These are phyloP conservation scores for Adansonia madagascariensis DNA, from an alignment of 441 rosid species.

Conservation along the genomic window DNA sequence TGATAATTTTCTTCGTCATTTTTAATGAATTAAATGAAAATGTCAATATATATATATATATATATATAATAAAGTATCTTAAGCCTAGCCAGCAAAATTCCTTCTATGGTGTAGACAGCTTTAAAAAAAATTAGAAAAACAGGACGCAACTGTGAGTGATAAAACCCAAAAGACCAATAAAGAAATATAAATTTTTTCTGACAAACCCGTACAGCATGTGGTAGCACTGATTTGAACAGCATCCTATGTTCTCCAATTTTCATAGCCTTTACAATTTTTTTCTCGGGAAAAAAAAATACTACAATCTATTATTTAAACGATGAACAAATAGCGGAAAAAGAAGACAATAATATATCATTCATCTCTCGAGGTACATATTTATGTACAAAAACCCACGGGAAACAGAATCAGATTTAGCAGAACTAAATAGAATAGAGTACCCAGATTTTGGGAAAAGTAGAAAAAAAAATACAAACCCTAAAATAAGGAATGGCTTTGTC, in stretches of 20 bases:
- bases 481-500: conserved; percentile 25
- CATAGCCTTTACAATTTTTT: conserved; percentile 9
- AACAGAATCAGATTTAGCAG: conserved; percentile 29
- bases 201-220: conserved; percentile 46
- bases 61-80: too few species aligned
- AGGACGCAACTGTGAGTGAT: background rate
- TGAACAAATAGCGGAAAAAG: conserved; percentile 33
- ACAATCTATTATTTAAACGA: background rate
- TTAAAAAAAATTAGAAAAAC: background rate
- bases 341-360: conserved; percentile 28
- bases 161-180: background rate
- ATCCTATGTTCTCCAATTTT: conserved; percentile 51
- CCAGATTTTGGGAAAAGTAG: conserved; percentile 26
- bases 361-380: conserved; percentile 36
- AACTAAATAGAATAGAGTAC: conserved; percentile 16
- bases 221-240: conserved; percentile 61
- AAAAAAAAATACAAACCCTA: conserved; percentile 29
- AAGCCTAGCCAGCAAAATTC: background rate
- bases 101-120: background rate
- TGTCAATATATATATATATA: too few species aligned
- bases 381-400: conserved; percentile 15
- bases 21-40: background rate
- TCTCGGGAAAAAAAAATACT: background rate
- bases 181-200: conserved; percentile 30
- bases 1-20: too few species aligned